These are phyloP conservation scores for Aciculosporium take DNA, from an alignment of 2,329 filamentous ascomycete genomes.

Conservation along the genomic window DNA sequence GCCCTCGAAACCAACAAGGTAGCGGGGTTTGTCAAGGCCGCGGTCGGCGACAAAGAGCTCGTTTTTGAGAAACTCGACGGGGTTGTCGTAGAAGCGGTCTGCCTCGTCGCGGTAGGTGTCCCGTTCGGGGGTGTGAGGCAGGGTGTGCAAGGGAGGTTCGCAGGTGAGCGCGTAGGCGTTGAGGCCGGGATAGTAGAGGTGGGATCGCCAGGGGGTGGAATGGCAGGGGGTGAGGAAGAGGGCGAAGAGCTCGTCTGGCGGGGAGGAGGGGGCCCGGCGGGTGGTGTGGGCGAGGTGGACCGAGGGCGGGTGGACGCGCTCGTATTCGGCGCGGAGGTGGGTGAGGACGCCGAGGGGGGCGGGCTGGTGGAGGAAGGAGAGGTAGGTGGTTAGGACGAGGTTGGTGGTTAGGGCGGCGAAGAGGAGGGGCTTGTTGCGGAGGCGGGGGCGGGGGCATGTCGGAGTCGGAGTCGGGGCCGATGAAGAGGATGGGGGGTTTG, in stretches of 20 bases:
- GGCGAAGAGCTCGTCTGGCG: slow-evolving; percentile 40
- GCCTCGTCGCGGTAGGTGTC: slow-evolving; percentile 71
- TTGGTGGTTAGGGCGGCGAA: slow-evolving; percentile 49
- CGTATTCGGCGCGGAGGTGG: slow-evolving; percentile 63
- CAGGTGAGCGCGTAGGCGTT: slow-evolving; percentile 76
- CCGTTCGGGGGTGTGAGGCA: slow-evolving; percentile 45
- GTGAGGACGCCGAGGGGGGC: slow-evolving; percentile 62
- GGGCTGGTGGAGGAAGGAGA: slow-evolving; percentile 62
- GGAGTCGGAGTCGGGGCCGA: too few species aligned
- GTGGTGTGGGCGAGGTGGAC: slow-evolving; percentile 11
- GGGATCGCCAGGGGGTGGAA: slow-evolving; percentile 85
- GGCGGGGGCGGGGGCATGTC: slow-evolving; percentile 14
- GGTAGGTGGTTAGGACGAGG: slow-evolving; percentile 56
- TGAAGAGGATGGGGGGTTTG: slow-evolving; percentile 15
- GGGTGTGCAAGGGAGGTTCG: slow-evolving; percentile 65
- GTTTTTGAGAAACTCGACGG: slow-evolving; percentile 36
- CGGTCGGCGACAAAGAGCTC: slow-evolving; percentile 30
- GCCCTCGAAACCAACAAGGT: slow-evolving; percentile 47
- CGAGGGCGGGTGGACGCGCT: slow-evolving; percentile 34
- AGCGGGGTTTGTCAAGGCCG: slow-evolving; percentile 30
- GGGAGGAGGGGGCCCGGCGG: slow-evolving; percentile 10
- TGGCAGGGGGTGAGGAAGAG: slow-evolving; percentile 94
- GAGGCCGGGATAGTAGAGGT: slow-evolving; percentile 62
- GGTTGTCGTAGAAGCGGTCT: slow-evolving; percentile 71
- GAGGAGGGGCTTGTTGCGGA: slow-evolving; percentile 43